Base-by-base conservation (phyloP, 805 yeast genomes). In the Starmerella bombi region DNA sequence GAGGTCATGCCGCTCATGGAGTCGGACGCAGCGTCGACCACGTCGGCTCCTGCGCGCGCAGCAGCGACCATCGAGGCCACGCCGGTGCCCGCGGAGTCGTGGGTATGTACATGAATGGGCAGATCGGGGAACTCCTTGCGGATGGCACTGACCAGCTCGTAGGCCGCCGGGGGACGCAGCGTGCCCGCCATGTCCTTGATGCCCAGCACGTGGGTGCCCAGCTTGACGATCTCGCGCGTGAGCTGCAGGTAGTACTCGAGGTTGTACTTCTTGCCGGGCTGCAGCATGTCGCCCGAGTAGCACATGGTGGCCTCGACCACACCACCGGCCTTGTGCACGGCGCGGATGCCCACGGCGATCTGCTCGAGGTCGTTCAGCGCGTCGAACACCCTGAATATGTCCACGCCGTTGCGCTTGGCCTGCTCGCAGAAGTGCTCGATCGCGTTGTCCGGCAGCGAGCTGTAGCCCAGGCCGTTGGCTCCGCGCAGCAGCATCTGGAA, bases 171-270 rank as follows among this genome's bases (percentile, higher is more conserved):
- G 46, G 99, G 98, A 65, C 88, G 86, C 68, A 91, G 63, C 50
- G 97, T 88, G 69, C 99, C 99, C 43, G 99, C 99, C 99, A 91
- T 91, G 67, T 91, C 99, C 67, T 91, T 91, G 60, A 91, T 91
- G 66, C 97, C 98, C 54, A 91, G 70, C 56, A 91, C 72, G 63
- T 91, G 98, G 38, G 97, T 88, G 55, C 99, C 99, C 83, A 86
- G 77, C 46, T 66, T 69, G 44, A 91, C 95, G 57, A 91, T 77
- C 56, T 78, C 67, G 50, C 79, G 93, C 46, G 82, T 85, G 43
- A 88, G 75, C 17, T 69, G 69, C 58, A 91, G 58, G 67, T 91
- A 91, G 69, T 91, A 91, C 37, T 75, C 82, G 61, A 91, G 72
- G 68, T 86, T 85, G 70, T 91, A 91, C 70, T 91, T 91, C 77